Evolutionary conservation across 2,329 filamentous ascomycete genomes (phyloP), one percentile per base, ranked within the genome.

Genomic region (Penicillium sp.): DNA sequence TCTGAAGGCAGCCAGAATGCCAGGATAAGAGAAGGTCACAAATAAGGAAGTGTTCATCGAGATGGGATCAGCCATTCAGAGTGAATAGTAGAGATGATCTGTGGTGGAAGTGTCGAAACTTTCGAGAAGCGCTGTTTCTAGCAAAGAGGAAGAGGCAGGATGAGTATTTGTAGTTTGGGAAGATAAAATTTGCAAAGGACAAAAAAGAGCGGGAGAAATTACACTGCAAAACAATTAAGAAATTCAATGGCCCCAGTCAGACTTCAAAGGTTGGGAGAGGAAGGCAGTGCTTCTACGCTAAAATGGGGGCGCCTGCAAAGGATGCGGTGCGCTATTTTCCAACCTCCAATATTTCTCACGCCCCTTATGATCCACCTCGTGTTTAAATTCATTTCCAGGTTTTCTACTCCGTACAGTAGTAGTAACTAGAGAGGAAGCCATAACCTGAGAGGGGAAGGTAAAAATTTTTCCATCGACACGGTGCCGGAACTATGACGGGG

Each of bases 1-100:
- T 48, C 26, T 30, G 25, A 48, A 26, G 45, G 45, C 45, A 48
- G 45, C 45, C 45, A 48, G 45, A 7, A 48, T 48, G 45, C 45
- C 45, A 25, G 16, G 26, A 26, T 4, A 10, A 48, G 45, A 48
- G 16, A n/a, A 48, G 11, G 6, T n/a, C 16, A 30, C 26, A n/a
- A 7, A 48, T 3, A 30, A 48, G 25, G 26, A 16, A 48, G 26
- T 48, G 45, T 48, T 48, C 45, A 48, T 48, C 45, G 45, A 48
- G 26, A 8, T n/a, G 7, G 11, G 25, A 28, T 48, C 26, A 48
- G 45, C 45, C 45, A 48, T 48, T 48, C 45, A 30, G 45, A 48
- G 45, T 30, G 25, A 48, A 30, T 30, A 19, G 16, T n/a, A n/a
- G 26, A 48, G 14, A n/a, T 16, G 3, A 6, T 30, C 25, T 48